phyloP scores from a whole-genome alignment of 257 asterid genomes.

The Cinchona pubescens region DNA sequence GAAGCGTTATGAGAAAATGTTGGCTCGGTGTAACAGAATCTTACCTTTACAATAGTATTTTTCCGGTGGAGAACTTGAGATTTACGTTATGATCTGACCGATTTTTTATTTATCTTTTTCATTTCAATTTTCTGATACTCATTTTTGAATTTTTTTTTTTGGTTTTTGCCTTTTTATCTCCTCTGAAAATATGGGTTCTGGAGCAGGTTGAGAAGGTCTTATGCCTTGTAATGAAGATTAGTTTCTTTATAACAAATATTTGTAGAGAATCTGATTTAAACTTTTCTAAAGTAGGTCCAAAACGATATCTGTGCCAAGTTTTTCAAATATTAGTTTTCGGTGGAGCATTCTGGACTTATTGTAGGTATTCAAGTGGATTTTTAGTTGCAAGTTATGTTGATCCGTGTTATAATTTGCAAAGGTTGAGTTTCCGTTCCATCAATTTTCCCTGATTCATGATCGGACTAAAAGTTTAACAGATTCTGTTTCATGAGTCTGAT shows the following conservation, averaged over 20 bases:
- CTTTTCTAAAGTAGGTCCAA: neutral
- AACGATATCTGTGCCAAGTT: neutral
- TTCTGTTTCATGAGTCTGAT: too few species aligned
- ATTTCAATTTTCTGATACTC: neutral
- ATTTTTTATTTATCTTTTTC: neutral
- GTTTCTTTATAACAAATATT: too few species aligned
- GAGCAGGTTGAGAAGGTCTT: neutral
- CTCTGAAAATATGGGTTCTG: neutral
- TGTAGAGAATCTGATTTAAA: neutral
- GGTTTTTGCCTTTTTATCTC: too few species aligned
- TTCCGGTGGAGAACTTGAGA: neutral
- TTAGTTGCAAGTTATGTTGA: neutral
- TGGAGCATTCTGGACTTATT: neutral
- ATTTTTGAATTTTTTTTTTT: neutral
- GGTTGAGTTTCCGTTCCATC: too few species aligned
- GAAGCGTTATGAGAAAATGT: neutral
- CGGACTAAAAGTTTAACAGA: too few species aligned
- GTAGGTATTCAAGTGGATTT: neutral
- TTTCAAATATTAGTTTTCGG: neutral
- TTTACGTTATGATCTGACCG: neutral
- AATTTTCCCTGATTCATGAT: too few species aligned
- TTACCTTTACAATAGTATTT: neutral
- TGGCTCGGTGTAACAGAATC: neutral
- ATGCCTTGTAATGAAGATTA: neutral
- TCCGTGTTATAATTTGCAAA: neutral